phyloP scores from a whole-genome alignment of 345 rosid genomes.

The Garcia nutans region DNA sequence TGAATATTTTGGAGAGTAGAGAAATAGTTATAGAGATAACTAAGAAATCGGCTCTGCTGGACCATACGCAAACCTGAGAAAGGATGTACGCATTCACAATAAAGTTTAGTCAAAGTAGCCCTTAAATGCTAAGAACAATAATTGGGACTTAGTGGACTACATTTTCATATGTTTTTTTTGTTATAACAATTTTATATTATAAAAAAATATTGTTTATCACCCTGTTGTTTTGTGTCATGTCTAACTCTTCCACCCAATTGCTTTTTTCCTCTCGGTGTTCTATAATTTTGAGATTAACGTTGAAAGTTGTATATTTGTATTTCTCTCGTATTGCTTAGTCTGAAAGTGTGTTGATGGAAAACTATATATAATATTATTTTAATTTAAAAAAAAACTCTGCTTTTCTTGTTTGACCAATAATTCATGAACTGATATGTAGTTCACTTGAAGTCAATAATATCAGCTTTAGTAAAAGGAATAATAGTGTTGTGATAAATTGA shows the following conservation, averaged over 20 bases:
- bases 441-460: no score
- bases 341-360: no score
- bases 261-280: background rate
- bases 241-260: background rate
- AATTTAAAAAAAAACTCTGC: no score
- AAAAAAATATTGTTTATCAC: background rate
- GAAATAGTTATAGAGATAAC: background rate
- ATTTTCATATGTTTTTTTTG: slow-evolving; percentile 9
- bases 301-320: no score
- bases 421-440: no score
- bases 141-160: background rate
- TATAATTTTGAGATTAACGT: background rate
- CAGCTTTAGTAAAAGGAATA: no score
- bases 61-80: background rate
- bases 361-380: no score
- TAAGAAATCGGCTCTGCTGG: background rate
- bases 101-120: slow-evolving; percentile 6
- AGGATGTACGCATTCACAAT: background rate
- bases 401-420: no score
- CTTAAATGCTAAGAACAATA: background rate
- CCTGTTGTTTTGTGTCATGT: slow-evolving; percentile 7
- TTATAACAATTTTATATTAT: background rate
- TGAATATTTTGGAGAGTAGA: background rate
- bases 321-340: no score
- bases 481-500: no score